Evolutionary conservation across 257 asterid genomes (phyloP).

Genomic region (Jacaranda copaia): DNA sequence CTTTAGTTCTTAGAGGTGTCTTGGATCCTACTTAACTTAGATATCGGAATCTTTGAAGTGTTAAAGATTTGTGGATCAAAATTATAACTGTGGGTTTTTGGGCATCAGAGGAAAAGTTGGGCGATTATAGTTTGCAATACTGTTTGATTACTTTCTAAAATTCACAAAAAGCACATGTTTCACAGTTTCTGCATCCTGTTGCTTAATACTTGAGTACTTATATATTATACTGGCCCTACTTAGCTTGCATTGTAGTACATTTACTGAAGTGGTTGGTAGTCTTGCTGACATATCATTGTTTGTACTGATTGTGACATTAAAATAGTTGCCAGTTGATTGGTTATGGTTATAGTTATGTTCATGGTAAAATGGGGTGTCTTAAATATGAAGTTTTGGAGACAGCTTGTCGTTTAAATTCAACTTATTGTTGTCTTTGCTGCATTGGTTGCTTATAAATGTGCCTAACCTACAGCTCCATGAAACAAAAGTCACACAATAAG

Average conservation of each 20-base stretch:
- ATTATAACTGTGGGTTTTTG: not conserved
- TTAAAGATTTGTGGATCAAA: too few species aligned
- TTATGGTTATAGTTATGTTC: too few species aligned
- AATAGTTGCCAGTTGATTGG: not conserved
- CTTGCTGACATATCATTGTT: not conserved
- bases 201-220: not conserved
- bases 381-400: not conserved
- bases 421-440: not conserved
- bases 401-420: not conserved
- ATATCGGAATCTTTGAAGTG: not conserved
- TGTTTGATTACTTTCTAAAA: not conserved
- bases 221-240: not conserved
- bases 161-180: not conserved
- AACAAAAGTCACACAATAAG: not conserved
- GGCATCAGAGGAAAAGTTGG: not conserved
- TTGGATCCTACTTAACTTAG: not conserved
- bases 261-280: not conserved
- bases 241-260: not conserved
- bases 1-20: not conserved
- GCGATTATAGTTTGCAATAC: not conserved
- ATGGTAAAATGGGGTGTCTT: not conserved
- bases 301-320: not conserved
- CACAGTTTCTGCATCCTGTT: not conserved
- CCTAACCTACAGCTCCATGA: not conserved
- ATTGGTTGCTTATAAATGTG: slow-evolving; percentile 11